Evolutionary conservation across 2,329 filamentous ascomycete species (phyloP).

Genomic region (Chaetomium globosum): DNA sequence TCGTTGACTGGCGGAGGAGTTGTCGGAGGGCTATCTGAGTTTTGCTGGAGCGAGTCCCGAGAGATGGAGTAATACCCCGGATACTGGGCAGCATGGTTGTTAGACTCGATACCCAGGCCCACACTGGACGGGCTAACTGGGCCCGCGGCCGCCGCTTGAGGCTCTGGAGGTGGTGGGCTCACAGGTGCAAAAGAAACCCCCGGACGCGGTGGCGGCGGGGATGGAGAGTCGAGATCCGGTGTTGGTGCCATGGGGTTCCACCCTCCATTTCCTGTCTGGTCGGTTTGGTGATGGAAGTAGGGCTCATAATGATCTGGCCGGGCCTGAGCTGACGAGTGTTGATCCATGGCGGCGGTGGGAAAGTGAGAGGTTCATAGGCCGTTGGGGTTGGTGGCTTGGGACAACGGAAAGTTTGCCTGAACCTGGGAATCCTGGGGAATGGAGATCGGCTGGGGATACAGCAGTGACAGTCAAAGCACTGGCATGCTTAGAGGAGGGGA

Average conservation of each 20-base stretch:
- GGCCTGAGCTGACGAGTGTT: not conserved
- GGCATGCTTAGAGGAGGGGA: not conserved
- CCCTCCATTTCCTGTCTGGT: not conserved
- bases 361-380: slow-evolving; percentile 5
- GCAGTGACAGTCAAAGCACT: not conserved
- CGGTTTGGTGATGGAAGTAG: not conserved
- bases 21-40: slow-evolving; percentile 9
- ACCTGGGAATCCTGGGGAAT: not conserved
- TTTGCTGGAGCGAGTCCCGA: slow-evolving; percentile 17
- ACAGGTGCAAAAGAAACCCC: slow-evolving; percentile 9
- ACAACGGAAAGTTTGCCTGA: not conserved
- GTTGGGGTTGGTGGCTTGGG: not conserved
- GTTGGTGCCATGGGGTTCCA: slow-evolving; percentile 23
- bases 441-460: not conserved
- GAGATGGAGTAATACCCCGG: slow-evolving; percentile 9
- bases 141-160: not conserved
- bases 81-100: not conserved
- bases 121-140: slow-evolving; percentile 13
- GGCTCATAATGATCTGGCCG: slow-evolving; percentile 8
- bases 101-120: slow-evolving; percentile 22
- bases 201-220: slow-evolving; percentile 11
- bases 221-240: slow-evolving; percentile 15
- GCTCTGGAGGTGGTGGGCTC: not conserved
- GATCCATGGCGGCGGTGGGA: slow-evolving; percentile 17
- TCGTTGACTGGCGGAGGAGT: slow-evolving; percentile 1